Base-by-base conservation (phyloP, 1,139 yeast genomes). In the Sugiyamaella xylanicola region DNA sequence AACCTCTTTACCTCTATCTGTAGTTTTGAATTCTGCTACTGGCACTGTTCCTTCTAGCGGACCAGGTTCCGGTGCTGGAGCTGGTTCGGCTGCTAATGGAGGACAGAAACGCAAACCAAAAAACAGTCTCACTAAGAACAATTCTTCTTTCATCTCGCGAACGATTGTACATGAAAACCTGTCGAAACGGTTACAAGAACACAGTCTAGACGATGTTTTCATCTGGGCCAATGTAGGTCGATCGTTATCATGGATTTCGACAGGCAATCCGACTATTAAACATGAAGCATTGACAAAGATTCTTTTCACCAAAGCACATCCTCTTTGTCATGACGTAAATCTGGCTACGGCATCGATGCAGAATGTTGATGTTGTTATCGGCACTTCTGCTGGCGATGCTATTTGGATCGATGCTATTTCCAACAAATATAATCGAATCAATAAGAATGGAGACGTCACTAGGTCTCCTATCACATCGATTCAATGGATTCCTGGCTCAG, bases 311-410 rank as follows among this genome's bases (percentile, higher is more conserved):
- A 69, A 70, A 56, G 71, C 74, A 15, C 73, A 74, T 61, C 76
- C 77, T n/a, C 62, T 73, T 25, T 71, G 75, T 55, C 77, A 74
- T 54, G 75, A 72, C 54, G 65, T 74, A 13, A 75, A 75, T 60
- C 55, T 54, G 35, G 53, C 56, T 16, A 74, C 77, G 2, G 65
- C 68, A n/a, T 68, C 74, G n/a, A 68, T 71, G 16, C 67, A 68
- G 22, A 73, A 73, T 53, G 59, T 81, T 15, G 86, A 82, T 55
- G 67, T 79, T n/a, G 68, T 77, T 7, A 63, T 80, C 15, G 85
- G 85, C 4, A 77, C 78, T 59, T 73, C 81, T 1, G 70, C 80
- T 0, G 84, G 85, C 22, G 86, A 82, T 61, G 68, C 80, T n/a
- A 60, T 82, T n/a, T 82, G 85, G 84, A 63, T 77, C 36, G 84